Percentiles rank a stretch among this genome's conserved stretches.
Conservation (phyloP, 306 rosid genomes). For the Glycyrrhiza uralensis region DNA sequence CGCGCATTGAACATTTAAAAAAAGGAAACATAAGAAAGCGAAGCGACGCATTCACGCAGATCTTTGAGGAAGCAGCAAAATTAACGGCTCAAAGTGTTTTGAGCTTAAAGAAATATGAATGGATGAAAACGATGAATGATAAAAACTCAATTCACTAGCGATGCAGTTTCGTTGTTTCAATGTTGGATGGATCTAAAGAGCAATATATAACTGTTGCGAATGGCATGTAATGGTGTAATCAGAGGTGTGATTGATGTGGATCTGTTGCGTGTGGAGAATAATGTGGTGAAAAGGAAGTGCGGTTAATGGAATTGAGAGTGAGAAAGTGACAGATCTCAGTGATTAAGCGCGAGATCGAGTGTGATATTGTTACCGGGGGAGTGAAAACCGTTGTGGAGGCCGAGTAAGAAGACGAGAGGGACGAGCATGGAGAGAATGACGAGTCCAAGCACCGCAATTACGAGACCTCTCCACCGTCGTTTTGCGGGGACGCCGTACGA, state of each 20-base stretch:
- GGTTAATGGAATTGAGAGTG: not conserved
- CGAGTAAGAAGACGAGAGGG: conserved; percentile 90
- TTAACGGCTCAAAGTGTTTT: not conserved
- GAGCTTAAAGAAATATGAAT: not conserved
- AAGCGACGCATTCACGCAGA: not conserved
- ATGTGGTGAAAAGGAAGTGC: not conserved
- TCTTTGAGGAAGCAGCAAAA: conserved; percentile 1
- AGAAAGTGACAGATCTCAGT: conserved; percentile 51
- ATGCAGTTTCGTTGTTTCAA: too few relatives aligned
- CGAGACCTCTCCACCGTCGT: conserved; percentile 86
- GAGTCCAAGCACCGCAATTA: conserved; percentile 80
- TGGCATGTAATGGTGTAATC: not conserved
- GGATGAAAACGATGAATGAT: not conserved
- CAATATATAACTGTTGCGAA: not conserved
- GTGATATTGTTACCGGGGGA: conserved; percentile 67
- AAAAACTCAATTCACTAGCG: not conserved
- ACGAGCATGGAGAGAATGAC: conserved; percentile 96
- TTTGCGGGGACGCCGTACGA: conserved; percentile 57
- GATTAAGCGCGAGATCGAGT: conserved; percentile 3
- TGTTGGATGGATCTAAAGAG: conserved; percentile 38
- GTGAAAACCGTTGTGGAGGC: conserved; percentile 89
- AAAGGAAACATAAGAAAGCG: not conserved
- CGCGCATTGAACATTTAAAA: not conserved
- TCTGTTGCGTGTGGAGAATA: conserved; percentile 12
- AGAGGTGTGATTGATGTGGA: conserved; percentile 11